A percentile compares a stretch with the other conserved stretches of the same genome.
Evolutionary conservation across 169 alveolate species (phyloP).

Genomic region (Eimeria necatrix): DNA sequence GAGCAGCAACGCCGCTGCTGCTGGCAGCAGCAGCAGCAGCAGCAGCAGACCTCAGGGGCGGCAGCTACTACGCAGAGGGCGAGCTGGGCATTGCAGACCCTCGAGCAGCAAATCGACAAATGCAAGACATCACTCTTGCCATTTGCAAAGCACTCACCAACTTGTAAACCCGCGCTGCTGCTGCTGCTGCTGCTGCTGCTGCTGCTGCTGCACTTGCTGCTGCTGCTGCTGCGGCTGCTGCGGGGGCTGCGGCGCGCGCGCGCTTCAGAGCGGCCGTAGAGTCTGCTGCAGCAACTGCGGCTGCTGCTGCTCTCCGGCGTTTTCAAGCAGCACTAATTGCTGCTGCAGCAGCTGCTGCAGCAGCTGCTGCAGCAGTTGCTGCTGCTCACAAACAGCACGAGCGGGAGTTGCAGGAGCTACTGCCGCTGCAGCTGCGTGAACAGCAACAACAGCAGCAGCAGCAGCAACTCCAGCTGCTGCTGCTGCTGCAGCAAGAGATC

Average conservation of each 20-base stretch:
- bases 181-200: neutral
- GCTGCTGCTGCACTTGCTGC: neutral
- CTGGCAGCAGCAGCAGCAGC: neutral
- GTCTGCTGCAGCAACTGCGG: neutral
- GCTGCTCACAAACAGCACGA: neutral
- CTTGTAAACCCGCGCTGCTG: neutral
- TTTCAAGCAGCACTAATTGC: neutral
- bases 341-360: neutral
- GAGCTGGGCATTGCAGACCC: neutral
- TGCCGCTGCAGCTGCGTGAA: neutral
- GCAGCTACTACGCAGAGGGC: slow-evolving; percentile 72
- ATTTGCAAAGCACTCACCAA: neutral
- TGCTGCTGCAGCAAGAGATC: neutral
- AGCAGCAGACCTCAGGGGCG: neutral
- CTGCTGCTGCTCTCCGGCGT: neutral
- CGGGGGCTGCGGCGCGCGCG: neutral
- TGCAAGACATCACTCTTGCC: neutral
- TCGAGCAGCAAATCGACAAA: neutral
- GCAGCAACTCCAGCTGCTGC: neutral
- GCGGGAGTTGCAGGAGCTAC: neutral
- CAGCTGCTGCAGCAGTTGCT: neutral
- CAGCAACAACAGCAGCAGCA: too few species aligned
- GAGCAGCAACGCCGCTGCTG: slow-evolving; percentile 74
- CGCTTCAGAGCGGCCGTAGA: neutral
- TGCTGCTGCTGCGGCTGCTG: slow-evolving; percentile 11